Percentiles rank a stretch among this genome's conserved stretches.
Evolutionary conservation across 345 rosid species (phyloP).

Genomic region (Raphanus sativus): DNA sequence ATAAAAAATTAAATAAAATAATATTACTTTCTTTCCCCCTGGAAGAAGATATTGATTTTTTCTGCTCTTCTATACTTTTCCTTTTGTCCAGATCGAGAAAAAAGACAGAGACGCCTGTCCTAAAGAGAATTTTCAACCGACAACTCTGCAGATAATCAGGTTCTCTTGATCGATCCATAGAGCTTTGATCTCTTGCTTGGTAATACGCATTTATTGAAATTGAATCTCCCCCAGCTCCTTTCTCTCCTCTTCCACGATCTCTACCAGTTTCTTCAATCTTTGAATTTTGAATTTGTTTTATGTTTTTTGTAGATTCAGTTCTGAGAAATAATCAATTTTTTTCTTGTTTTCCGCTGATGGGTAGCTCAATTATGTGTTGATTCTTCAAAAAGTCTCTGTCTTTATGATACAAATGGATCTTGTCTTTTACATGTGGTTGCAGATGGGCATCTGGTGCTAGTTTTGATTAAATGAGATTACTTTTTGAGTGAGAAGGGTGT

Average conservation of each 20-base stretch:
- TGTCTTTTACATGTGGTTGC: neutral
- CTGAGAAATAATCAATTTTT: neutral
- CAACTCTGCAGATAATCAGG: neutral
- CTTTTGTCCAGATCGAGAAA: neutral
- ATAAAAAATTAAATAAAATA: neutral
- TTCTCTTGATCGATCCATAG: neutral
- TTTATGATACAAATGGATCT: neutral
- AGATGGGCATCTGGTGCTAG: constrained; percentile 36
- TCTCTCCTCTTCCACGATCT: neutral
- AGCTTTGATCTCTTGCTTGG: neutral
- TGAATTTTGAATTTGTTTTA: neutral
- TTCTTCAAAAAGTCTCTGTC: neutral
- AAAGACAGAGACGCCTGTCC: neutral
- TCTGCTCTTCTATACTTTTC: neutral
- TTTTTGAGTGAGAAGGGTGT: constrained; percentile 40
- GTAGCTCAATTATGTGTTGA: neutral
- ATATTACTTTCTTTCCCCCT: neutral
- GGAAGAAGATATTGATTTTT: neutral
- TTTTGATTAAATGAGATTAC: constrained; percentile 35
- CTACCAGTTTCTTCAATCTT: neutral
- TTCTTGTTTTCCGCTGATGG: neutral
- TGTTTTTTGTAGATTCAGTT: neutral
- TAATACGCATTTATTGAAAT: neutral
- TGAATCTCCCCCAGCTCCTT: neutral
- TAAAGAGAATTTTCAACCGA: neutral